phyloP scores from a whole-genome alignment of 2,329 filamentous ascomycete species.

The Diaporthe sp. region DNA sequence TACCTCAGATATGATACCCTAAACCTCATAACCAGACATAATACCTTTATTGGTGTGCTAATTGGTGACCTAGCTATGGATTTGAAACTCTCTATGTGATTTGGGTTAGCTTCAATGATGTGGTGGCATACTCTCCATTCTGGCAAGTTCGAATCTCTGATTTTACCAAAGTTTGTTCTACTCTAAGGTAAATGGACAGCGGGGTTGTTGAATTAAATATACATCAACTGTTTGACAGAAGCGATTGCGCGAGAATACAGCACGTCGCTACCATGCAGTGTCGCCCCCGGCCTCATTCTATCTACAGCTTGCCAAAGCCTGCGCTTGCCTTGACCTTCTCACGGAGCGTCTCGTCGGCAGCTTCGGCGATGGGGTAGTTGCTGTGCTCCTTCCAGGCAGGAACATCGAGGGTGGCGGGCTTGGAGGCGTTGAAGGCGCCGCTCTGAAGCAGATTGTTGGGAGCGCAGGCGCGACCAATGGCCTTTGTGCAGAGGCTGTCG shows the following conservation, averaged over 20 bases:
- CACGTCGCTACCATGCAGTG: background rate
- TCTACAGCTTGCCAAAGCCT: conserved; percentile 7
- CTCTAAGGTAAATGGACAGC: no score
- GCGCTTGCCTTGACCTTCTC: conserved; percentile 6
- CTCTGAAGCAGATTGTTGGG: conserved; percentile 5
- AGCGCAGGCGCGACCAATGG: background rate
- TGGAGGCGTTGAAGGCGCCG: background rate
- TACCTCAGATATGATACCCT: no score
- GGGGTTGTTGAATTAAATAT: background rate
- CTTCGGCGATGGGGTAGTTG: background rate
- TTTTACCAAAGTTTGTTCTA: no score
- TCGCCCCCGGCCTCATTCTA: background rate
- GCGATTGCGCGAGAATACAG: background rate
- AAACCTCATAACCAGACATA: no score
- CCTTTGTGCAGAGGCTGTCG: background rate
- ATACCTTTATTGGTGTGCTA: no score
- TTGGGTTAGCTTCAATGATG: no score
- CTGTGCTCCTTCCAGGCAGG: conserved; percentile 8
- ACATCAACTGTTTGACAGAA: background rate
- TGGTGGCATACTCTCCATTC: no score
- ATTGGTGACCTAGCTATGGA: no score
- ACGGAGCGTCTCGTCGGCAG: background rate
- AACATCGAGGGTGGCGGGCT: conserved; percentile 4
- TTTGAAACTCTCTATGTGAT: no score
- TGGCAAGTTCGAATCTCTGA: no score